These are phyloP conservation scores for Vitis vinifera DNA, from an alignment of 164 flowering plant genomes.

Conservation along the genomic window DNA sequence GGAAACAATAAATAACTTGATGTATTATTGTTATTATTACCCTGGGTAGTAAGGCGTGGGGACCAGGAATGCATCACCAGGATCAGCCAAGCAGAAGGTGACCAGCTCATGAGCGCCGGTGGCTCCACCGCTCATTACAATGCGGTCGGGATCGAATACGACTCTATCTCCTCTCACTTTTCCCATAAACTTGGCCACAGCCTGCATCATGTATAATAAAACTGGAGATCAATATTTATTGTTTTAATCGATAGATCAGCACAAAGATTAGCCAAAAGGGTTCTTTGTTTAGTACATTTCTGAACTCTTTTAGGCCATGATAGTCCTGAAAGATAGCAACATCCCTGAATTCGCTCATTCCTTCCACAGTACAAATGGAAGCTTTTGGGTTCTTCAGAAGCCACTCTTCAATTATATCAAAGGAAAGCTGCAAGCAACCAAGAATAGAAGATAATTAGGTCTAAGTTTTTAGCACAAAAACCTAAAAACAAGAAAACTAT, in stretches of 20 bases:
- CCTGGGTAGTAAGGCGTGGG: slow-evolving; percentile 90
- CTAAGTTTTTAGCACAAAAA: background rate
- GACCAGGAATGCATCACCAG: slow-evolving; percentile 85
- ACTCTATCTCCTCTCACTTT: slow-evolving; percentile 65
- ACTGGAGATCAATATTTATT: too few species aligned
- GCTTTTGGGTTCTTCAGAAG: slow-evolving; percentile 62
- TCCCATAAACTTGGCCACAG: slow-evolving; percentile 79
- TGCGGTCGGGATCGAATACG: slow-evolving; percentile 64
- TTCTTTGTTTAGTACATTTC: slow-evolving; percentile 44
- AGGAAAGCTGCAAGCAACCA: slow-evolving; percentile 54
- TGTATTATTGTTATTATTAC: slow-evolving; percentile 27
- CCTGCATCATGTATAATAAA: slow-evolving; percentile 35
- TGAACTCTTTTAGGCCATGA: slow-evolving; percentile 78
- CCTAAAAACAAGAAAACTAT: too few species aligned
- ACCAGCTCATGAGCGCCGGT: slow-evolving; percentile 85
- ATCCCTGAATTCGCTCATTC: slow-evolving; percentile 55
- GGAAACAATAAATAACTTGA: too few species aligned
- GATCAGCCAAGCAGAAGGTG: slow-evolving; percentile 81
- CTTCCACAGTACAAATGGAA: slow-evolving; percentile 70
- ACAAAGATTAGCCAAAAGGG: background rate
- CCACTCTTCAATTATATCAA: slow-evolving; percentile 75
- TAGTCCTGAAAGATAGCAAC: slow-evolving; percentile 80
- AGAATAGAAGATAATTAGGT: background rate
- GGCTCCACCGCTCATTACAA: slow-evolving; percentile 94
- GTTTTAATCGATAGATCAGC: too few species aligned